A percentile compares a stretch with the other conserved stretches of the same genome.
phyloP scores from a whole-genome alignment of 495 filamentous ascomycete genomes.

The Symbiotaphrina buchneri region DNA sequence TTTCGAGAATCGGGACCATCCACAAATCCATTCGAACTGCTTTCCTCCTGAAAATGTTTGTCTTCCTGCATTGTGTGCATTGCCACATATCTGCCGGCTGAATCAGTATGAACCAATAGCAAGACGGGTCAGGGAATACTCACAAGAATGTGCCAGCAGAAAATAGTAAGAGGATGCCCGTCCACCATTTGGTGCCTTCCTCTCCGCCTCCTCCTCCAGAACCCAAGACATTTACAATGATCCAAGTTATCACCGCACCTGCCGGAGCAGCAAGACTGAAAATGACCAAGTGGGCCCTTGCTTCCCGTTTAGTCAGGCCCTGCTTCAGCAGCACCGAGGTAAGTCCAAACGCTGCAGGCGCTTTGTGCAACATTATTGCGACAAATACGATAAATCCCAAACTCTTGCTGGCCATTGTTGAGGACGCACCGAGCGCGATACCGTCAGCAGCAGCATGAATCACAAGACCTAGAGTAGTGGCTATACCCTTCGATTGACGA shows the following conservation, averaged over 20 bases:
- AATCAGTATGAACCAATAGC: neutral
- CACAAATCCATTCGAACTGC: slow-evolving; percentile 35
- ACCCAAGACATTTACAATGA: slow-evolving; percentile 50
- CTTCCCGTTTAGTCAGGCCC: slow-evolving; percentile 64
- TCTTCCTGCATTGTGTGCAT: slow-evolving; percentile 97
- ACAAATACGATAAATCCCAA: slow-evolving; percentile 80
- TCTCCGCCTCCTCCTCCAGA: slow-evolving; percentile 18
- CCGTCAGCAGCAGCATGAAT: slow-evolving; percentile 95
- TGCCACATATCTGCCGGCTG: slow-evolving; percentile 56
- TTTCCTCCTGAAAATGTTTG: slow-evolving; percentile 12
- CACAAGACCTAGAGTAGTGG: slow-evolving; percentile 82
- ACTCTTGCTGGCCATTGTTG: slow-evolving; percentile 40
- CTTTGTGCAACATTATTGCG: slow-evolving; percentile 94
- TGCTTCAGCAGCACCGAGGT: slow-evolving; percentile 78
- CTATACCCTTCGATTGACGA: neutral
- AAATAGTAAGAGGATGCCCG: slow-evolving; percentile 77
- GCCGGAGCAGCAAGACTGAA: slow-evolving; percentile 83
- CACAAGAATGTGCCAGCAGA: slow-evolving; percentile 90
- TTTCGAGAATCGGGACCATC: slow-evolving; percentile 22
- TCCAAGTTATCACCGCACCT: slow-evolving; percentile 67
- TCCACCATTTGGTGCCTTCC: slow-evolving; percentile 53
- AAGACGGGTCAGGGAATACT: slow-evolving; percentile 13
- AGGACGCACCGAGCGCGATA: slow-evolving; percentile 80
- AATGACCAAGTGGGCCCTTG: slow-evolving; percentile 64
- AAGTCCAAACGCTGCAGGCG: slow-evolving; percentile 84